phyloP scores from a whole-genome alignment of 768 basidiomycete species.

The Boletus rubroflammeus region DNA sequence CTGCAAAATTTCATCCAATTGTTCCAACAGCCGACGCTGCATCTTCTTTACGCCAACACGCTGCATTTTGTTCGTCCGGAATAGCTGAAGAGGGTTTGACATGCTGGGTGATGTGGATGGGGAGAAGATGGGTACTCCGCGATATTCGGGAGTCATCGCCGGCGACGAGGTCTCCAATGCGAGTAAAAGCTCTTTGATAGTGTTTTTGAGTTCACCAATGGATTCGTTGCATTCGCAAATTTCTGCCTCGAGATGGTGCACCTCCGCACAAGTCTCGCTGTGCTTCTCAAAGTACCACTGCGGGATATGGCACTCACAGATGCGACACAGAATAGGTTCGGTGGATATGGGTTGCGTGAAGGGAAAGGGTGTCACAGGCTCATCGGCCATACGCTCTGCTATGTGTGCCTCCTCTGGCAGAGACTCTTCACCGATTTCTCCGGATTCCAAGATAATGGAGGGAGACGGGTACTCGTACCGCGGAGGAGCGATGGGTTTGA shows the following conservation, averaged over 20 bases:
- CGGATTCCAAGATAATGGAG: slow-evolving; percentile 52
- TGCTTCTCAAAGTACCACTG: slow-evolving; percentile 99
- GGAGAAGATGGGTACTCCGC: slow-evolving; percentile 79
- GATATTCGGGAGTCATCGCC: slow-evolving; percentile 70
- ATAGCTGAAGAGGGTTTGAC: slow-evolving; percentile 72
- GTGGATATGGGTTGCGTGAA: slow-evolving; percentile 74
- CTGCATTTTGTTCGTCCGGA: slow-evolving; percentile 76
- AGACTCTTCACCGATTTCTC: slow-evolving; percentile 39
- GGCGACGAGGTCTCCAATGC: slow-evolving; percentile 74
- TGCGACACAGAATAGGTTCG: slow-evolving; percentile 88
- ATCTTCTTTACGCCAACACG: slow-evolving; percentile 76
- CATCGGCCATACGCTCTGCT: slow-evolving; percentile 36
- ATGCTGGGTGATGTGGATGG: slow-evolving; percentile 70
- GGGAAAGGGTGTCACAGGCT: slow-evolving; percentile 68
- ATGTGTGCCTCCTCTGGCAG: slow-evolving; percentile 35
- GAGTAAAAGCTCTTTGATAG: slow-evolving; percentile 73
- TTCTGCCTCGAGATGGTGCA: slow-evolving; percentile 93
- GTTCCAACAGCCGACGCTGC: slow-evolving; percentile 76
- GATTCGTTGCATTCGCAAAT: slow-evolving; percentile 93
- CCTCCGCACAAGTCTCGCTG: slow-evolving; percentile 97
- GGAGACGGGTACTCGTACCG: slow-evolving; percentile 66
- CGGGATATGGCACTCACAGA: slow-evolving; percentile 94
- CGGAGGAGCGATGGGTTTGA: slow-evolving; percentile 74
- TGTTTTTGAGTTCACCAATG: slow-evolving; percentile 79
- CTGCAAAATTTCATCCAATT: slow-evolving; percentile 82